Base-by-base conservation (phyloP, 768 basidiomycete genomes). In the Psilocybe cubensis region DNA sequence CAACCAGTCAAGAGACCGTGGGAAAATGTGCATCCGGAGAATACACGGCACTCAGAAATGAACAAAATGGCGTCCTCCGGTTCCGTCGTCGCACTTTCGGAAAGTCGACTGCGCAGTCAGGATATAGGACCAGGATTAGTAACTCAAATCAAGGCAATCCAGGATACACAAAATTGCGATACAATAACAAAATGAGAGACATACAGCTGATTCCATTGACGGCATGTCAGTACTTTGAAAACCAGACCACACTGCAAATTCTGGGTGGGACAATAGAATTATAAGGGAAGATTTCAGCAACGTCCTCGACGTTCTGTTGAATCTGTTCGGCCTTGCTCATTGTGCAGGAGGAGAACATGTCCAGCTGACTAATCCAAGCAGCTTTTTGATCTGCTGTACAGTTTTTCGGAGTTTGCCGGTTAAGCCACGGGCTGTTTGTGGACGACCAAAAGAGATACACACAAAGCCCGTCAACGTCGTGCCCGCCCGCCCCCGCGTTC, bases 401-500 rank as follows among this genome's bases (percentile, higher is more conserved):
- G 78, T 77, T 77, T 27, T 49, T 35, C 74, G 77, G 76, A 18
- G 61, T 35, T 47, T 66, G 66, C 77, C 78, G 78, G 72, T 75
- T 62, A 73, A 68, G 49, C 50, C 57, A 60, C 38, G 60, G 55
- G 46, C 57, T 53, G 54, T 53, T 59, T 57, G 54, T 52, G 45
- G 52, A 52, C 56, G 58, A 67, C 65, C 69, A 60, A 72, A 69
- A 72, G 63, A 66, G 66, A 73, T 79, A 76, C 72, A 79, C 80
- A 77, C 73, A 72, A 73, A 73, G 72, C 67, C 52, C 79, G 75
- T 73, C 77, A 79, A 76, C 77, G 76, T 76, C 78, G 79, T 71
- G 68, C 63, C 64, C 77, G 74, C 74, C 75, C 75, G 75, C 76
- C 68, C 70, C 68, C 68, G 72, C 73, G 72, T 77, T 75, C 64